These are phyloP conservation scores for Lactarius psammicola DNA, from an alignment of 768 basidiomycete species.

Conservation along the genomic window DNA sequence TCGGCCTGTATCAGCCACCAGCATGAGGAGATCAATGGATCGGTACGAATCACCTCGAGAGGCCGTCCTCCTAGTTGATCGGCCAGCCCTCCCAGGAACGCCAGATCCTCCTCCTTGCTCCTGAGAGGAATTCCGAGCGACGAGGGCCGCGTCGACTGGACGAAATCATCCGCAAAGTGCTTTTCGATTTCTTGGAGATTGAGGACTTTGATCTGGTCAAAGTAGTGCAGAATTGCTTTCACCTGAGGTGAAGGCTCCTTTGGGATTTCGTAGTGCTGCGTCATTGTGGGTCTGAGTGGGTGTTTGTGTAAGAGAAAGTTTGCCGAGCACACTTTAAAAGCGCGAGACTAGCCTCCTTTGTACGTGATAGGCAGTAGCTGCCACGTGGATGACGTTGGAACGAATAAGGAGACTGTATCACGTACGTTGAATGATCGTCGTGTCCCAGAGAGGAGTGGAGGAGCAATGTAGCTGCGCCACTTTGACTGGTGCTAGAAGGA, in stretches of 20 bases:
- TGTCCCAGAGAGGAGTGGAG: too few relatives aligned
- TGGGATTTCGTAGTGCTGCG: not conserved
- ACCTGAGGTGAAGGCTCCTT: not conserved
- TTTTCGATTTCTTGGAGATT: not conserved
- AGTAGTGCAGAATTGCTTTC: constrained; percentile 7
- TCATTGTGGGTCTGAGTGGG: not conserved
- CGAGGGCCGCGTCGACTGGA: constrained; percentile 3
- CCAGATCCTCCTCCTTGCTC: constrained; percentile 15
- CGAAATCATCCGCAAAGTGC: constrained; percentile 15
- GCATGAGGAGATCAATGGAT: not conserved
- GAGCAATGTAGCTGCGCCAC: too few relatives aligned
- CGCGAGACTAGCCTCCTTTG: not conserved
- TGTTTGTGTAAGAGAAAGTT: not conserved
- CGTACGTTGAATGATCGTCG: not conserved
- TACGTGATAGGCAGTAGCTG: not conserved
- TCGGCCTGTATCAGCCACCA: not conserved
- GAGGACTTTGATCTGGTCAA: constrained; percentile 9
- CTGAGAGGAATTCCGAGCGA: not conserved
- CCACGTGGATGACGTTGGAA: not conserved
- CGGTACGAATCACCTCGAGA: constrained; percentile 1
- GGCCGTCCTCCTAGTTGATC: constrained; percentile 8
- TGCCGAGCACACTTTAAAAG: not conserved
- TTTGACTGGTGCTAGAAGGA: too few relatives aligned
- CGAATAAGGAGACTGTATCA: not conserved
- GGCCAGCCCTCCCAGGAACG: not conserved